Conservation (phyloP, 345 rosid genomes). For the Acer negundo region DNA sequence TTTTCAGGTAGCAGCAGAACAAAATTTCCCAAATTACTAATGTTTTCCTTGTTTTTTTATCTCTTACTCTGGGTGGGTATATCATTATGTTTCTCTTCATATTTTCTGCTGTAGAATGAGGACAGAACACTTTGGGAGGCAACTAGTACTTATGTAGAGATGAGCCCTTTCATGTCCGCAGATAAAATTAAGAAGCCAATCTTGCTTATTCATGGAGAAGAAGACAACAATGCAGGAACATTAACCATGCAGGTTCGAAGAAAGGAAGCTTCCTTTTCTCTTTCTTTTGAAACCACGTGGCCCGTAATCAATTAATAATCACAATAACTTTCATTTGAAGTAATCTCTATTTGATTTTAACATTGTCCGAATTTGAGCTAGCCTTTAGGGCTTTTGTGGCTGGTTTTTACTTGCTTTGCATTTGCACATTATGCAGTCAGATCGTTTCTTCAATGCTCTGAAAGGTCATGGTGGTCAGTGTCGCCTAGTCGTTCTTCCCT, state of each 20-base stretch:
- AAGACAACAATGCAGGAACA: constrained; percentile 95
- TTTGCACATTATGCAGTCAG: constrained; percentile 60
- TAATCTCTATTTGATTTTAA: not conserved
- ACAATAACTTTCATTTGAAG: constrained; percentile 7
- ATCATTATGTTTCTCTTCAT: not conserved
- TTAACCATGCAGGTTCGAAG: constrained; percentile 90
- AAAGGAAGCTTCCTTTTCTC: not conserved
- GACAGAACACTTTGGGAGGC: constrained; percentile 99
- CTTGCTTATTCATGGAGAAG: constrained; percentile 96
- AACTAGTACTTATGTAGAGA: constrained; percentile 74
- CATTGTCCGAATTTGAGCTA: constrained; percentile 3
- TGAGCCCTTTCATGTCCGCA: constrained; percentile 99
- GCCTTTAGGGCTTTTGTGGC: constrained; percentile 15
- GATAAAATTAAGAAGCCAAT: constrained; percentile 94
- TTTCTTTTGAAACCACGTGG: not conserved
- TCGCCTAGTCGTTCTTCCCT: constrained; percentile 90
- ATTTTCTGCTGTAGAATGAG: constrained; percentile 61
- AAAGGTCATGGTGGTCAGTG: constrained; percentile 95
- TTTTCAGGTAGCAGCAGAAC: constrained; percentile 66
- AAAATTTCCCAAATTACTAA: not conserved
- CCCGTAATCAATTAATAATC: not conserved
- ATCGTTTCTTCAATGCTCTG: constrained; percentile 90
- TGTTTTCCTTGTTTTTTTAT: not conserved
- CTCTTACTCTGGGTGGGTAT: constrained; percentile 18
- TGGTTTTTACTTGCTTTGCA: constrained; percentile 15